phyloP scores from a whole-genome alignment of 106 monocot species.

The Dioscorea alata region DNA sequence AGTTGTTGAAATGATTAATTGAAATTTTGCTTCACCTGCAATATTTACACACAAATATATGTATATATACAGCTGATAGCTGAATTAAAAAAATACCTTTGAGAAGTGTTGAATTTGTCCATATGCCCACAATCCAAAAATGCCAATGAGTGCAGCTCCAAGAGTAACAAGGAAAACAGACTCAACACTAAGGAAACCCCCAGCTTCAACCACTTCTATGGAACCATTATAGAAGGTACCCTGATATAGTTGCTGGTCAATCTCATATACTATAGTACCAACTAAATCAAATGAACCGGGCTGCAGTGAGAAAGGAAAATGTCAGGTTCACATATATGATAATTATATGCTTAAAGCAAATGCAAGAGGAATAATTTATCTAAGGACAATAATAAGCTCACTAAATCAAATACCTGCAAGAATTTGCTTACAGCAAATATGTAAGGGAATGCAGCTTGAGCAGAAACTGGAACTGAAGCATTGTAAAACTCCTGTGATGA shows the following conservation, averaged over 20 bases:
- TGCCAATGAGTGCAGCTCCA: conserved; percentile 53
- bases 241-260: conserved; percentile 85
- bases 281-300: conserved; percentile 92
- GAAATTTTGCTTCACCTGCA: too few relatives aligned
- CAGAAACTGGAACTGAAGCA: conserved; percentile 64
- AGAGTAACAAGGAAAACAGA: conserved; percentile 93
- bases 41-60: too few relatives aligned
- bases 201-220: conserved; percentile 92
- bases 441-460: conserved; percentile 90
- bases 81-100: conserved; percentile 44
- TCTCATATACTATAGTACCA: conserved; percentile 86
- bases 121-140: conserved; percentile 80
- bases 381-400: too few relatives aligned
- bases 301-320: conserved; percentile 30
- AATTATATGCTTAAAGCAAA: too few relatives aligned
- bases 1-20: too few relatives aligned
- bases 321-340: too few relatives aligned
- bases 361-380: too few relatives aligned
- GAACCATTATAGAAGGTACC: conserved; percentile 89
- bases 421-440: conserved; percentile 82
- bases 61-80: too few relatives aligned
- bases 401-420: conserved; percentile 54
- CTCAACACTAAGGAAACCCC: conserved; percentile 79
- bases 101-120: conserved; percentile 83
- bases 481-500: conserved; percentile 63